Evolutionary conservation across 495 filamentous ascomycete genomes (phyloP).

Genomic region (Trichoderma virens): DNA sequence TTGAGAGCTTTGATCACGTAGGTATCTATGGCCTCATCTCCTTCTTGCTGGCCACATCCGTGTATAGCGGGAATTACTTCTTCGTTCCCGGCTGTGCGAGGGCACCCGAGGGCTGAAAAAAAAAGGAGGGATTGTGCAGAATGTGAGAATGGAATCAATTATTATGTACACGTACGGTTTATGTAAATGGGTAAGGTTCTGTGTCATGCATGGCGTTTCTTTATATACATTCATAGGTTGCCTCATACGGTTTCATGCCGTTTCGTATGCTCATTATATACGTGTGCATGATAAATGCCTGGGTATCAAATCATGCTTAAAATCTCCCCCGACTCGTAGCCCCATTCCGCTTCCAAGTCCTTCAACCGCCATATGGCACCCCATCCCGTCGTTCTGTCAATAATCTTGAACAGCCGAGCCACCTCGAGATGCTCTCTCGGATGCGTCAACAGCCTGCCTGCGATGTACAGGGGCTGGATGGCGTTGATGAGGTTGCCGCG

Average conservation of each 20-base stretch:
- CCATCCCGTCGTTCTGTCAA: constrained; percentile 14
- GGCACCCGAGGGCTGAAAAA: not conserved
- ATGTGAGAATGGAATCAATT: too few relatives aligned
- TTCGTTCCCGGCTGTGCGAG: not conserved
- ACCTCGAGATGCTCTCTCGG: constrained; percentile 14
- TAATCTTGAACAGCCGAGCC: constrained; percentile 11
- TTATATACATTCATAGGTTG: too few relatives aligned
- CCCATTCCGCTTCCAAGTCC: constrained; percentile 14
- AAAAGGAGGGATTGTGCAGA: too few relatives aligned
- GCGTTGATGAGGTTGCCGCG: constrained; percentile 13
- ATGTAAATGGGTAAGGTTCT: too few relatives aligned
- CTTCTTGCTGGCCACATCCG: not conserved
- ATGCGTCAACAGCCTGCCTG: constrained; percentile 15
- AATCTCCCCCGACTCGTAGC: constrained; percentile 20
- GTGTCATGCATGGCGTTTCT: too few relatives aligned
- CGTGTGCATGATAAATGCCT: not conserved
- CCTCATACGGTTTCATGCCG: too few relatives aligned
- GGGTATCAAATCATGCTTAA: constrained; percentile 5
- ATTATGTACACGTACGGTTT: too few relatives aligned
- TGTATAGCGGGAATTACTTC: not conserved
- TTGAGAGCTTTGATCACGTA: not conserved
- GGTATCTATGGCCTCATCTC: not conserved
- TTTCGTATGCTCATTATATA: too few relatives aligned
- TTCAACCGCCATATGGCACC: constrained; percentile 14
- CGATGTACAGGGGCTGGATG: constrained; percentile 17